A percentile compares a stretch with the other conserved stretches of the same genome.
Evolutionary conservation across 2,329 filamentous ascomycete species (phyloP).

Genomic region (Exophiala spinifera): DNA sequence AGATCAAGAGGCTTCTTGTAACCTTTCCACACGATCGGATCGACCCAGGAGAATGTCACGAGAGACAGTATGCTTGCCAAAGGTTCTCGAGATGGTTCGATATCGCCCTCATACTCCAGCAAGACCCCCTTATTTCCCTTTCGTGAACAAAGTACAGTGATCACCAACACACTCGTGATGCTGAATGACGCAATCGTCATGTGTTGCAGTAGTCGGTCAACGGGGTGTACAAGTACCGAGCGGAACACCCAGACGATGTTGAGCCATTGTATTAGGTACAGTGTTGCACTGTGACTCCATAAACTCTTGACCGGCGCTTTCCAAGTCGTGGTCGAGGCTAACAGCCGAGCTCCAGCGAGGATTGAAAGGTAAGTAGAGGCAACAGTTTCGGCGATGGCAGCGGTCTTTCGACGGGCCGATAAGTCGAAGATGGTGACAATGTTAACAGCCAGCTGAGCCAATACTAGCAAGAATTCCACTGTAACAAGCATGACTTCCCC

Average conservation of each 20-base stretch:
- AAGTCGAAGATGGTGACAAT: constrained; percentile 53
- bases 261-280: constrained; percentile 82
- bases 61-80: constrained; percentile 85
- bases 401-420: background rate
- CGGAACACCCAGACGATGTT: constrained; percentile 75
- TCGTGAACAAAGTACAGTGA: constrained; percentile 74
- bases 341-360: constrained; percentile 68
- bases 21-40: constrained; percentile 82
- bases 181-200: constrained; percentile 72
- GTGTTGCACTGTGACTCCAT: constrained; percentile 87
- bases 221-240: constrained; percentile 76
- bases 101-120: constrained; percentile 81
- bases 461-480: constrained; percentile 71
- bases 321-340: constrained; percentile 58
- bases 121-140: constrained; percentile 89
- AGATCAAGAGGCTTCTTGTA: constrained; percentile 83
- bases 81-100: constrained; percentile 83
- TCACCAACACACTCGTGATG: constrained; percentile 69
- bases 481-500: constrained; percentile 68
- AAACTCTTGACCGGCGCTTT: constrained; percentile 67
- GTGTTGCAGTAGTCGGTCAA: constrained; percentile 58
- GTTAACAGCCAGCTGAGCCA: constrained; percentile 64
- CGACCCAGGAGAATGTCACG: constrained; percentile 86
- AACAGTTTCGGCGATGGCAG: constrained; percentile 55
- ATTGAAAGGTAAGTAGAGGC: constrained; percentile 79